Evolutionary conservation across 1,284 basidiomycete genomes (phyloP).

Genomic region (Pisolithus thermaeus): DNA sequence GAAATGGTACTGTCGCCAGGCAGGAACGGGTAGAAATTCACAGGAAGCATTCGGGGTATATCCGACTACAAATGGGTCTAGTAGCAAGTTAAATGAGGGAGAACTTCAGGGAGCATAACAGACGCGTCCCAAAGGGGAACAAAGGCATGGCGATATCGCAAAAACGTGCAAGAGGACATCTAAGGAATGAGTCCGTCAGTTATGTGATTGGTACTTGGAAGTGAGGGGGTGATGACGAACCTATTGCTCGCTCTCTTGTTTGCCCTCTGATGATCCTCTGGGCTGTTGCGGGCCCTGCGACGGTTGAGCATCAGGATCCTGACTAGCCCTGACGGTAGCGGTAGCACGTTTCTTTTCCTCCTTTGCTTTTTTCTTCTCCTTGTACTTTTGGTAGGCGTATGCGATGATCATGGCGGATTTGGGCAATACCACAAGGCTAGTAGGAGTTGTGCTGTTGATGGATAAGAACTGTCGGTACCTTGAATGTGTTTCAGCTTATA

Average conservation of each 20-base stretch:
- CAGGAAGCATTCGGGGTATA: no score
- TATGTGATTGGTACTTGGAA: background rate
- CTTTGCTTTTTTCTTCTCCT: slow-evolving; percentile 18
- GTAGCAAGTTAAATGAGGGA: no score
- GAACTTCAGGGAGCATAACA: background rate
- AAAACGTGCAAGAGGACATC: background rate
- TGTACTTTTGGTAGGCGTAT: slow-evolving; percentile 25
- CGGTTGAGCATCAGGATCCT: background rate
- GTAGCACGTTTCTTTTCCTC: slow-evolving; percentile 8
- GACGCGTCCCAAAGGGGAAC: background rate
- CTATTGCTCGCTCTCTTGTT: slow-evolving; percentile 7
- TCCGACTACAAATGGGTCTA: no score
- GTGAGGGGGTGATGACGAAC: slow-evolving; percentile 2
- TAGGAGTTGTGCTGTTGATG: background rate
- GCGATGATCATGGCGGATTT: slow-evolving; percentile 12
- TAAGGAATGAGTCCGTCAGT: background rate
- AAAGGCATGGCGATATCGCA: background rate
- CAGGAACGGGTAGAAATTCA: no score
- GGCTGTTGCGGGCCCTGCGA: slow-evolving; percentile 1
- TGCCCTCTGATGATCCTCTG: background rate
- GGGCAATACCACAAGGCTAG: background rate
- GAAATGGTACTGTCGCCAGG: no score
- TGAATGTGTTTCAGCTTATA: no score
- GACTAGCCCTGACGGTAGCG: background rate
- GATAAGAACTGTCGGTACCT: background rate